Evolutionary conservation across 2,329 filamentous ascomycete species (phyloP).

Genomic region (Aspergillus sergii): DNA sequence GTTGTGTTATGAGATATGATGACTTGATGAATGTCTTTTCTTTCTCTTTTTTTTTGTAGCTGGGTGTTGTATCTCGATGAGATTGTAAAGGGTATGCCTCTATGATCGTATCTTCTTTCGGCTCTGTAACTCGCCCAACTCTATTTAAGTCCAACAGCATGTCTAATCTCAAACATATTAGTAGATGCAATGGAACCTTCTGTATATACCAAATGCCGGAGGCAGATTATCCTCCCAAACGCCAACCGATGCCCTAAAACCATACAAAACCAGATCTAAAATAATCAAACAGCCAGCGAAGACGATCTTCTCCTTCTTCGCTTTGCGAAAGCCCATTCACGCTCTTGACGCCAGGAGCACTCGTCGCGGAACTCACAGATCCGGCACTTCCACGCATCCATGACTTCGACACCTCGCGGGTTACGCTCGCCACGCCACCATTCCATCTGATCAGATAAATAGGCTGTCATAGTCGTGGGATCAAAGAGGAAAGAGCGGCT

Average conservation of each 20-base stretch:
- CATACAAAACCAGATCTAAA: background rate
- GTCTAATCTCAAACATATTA: background rate
- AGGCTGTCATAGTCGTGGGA: conserved; percentile 61
- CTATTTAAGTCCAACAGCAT: background rate
- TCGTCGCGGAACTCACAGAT: conserved; percentile 79
- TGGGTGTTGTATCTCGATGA: background rate
- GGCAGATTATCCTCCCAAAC: background rate
- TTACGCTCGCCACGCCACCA: conserved; percentile 84
- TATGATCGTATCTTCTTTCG: background rate
- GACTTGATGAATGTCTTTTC: background rate
- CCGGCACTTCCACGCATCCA: conserved; percentile 87
- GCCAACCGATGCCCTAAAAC: background rate
- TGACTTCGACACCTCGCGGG: conserved; percentile 74
- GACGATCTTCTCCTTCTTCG: conserved; percentile 32
- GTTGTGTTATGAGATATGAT: background rate
- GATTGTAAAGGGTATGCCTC: background rate
- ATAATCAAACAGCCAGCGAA: background rate
- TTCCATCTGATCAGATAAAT: conserved; percentile 70
- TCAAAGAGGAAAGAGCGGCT: conserved; percentile 69
- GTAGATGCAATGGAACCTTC: background rate
- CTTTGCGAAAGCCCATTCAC: conserved; percentile 61
- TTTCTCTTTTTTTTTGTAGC: background rate
- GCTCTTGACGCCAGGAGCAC: conserved; percentile 75
- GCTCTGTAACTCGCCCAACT: background rate
- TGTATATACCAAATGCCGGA: background rate